Base-by-base conservation (phyloP, 495 filamentous ascomycete species). In the Penicillium canescens region DNA sequence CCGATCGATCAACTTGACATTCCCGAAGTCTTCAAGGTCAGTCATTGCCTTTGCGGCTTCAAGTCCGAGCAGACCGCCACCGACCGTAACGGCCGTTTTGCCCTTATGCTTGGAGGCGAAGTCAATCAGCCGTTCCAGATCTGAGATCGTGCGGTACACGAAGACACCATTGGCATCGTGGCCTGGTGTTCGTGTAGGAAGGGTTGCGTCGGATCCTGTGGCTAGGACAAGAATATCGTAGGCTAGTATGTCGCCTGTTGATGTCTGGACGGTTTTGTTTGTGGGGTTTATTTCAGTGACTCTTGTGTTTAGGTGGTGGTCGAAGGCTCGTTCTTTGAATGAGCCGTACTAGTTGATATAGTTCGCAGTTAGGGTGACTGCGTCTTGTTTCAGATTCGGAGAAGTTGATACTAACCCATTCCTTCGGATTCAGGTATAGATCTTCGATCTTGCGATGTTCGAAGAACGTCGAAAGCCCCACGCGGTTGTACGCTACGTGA, bases 31-130 rank as follows among this genome's bases (percentile, higher is more conserved):
- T 59, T 88, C 75, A 13, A 98, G 72, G 65, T 96, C 93, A 72
- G 92, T 89, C 90, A 98, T 90, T 0, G 93, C 93, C 60, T 96
- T 96, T 33, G 93, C 93, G 23, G 93, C 93, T 77, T 98, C 93
- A 0, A 98, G 81, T 0, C 93, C 93, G 0, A 98, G 75, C 24
- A 98, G 62, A 1, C 93, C 93, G 33, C 93, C 93, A n/a, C 93
- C 93, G 11, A 98, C 91, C 1, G 94, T 90, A 2, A 84, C 85
- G 1, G 88, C 93, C 4, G 79, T 81, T 14, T 82, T 78, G 23
- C 89, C 91, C 55, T 84, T 89, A 42, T 84, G 80, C 11, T 73
- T 68, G 3, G 70, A 62, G 0, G 90, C 82, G 60, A 88, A 96
- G 3, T 79, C 73, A 34, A 98, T 98, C 5, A 98, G 78, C 14